Evolutionary conservation across 345 rosid genomes (phyloP).

Genomic region (Sonneratia alba): DNA sequence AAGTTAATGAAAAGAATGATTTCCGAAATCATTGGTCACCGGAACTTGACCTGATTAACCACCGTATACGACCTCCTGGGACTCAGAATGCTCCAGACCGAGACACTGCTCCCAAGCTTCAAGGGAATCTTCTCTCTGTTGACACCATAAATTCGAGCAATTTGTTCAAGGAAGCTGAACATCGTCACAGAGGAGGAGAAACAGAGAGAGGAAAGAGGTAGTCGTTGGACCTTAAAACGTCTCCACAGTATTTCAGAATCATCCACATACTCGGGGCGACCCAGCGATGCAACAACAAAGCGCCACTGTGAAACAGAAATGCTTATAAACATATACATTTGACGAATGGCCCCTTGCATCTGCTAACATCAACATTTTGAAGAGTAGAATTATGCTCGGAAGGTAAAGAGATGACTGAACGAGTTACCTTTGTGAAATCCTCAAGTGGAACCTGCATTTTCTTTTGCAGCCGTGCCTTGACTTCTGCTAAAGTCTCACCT

Average conservation of each 20-base stretch:
- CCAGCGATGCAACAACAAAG: slow-evolving; percentile 75
- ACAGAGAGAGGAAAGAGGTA: background rate
- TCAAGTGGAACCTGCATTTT: slow-evolving; percentile 80
- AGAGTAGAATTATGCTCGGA: background rate
- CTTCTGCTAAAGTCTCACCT: slow-evolving; percentile 75
- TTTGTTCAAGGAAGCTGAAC: background rate
- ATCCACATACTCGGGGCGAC: slow-evolving; percentile 79
- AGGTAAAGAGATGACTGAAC: background rate
- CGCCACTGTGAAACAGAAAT: slow-evolving; percentile 48
- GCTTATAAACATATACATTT: background rate
- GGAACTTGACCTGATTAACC: too few relatives aligned
- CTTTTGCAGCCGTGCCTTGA: slow-evolving; percentile 67
- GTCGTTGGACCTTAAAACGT: slow-evolving; percentile 60
- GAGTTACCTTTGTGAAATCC: slow-evolving; percentile 74
- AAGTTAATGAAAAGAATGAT: too few relatives aligned
- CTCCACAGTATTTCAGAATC: slow-evolving; percentile 63
- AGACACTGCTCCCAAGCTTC: slow-evolving; percentile 74
- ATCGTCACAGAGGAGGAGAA: accelerated
- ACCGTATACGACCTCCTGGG: too few relatives aligned
- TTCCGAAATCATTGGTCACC: too few relatives aligned
- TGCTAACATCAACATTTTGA: background rate
- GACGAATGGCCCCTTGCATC: too few relatives aligned
- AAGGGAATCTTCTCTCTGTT: slow-evolving; percentile 55
- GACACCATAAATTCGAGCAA: background rate
- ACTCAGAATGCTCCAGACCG: slow-evolving; percentile 81